phyloP scores from a whole-genome alignment of 106 monocot species.

The Hemerocallis citrina region DNA sequence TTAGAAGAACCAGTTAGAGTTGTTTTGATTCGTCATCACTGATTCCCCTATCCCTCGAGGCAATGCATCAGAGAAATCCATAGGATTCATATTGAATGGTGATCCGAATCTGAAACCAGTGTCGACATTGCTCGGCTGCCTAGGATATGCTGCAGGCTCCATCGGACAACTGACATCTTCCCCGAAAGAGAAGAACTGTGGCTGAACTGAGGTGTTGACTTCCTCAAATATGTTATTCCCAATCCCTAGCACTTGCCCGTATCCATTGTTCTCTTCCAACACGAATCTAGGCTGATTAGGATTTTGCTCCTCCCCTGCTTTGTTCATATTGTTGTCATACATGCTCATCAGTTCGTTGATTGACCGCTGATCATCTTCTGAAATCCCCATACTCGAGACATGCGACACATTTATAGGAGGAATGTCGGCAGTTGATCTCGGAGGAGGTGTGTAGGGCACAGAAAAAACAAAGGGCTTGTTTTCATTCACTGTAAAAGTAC shows the following conservation, averaged over 20 bases:
- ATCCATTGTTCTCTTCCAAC: too few species aligned
- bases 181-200: slow-evolving; percentile 10
- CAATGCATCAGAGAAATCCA: slow-evolving; percentile 11
- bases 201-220: slow-evolving; percentile 8
- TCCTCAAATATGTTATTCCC: slow-evolving; percentile 18
- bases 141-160: neutral
- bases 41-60: neutral
- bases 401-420: too few species aligned
- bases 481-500: slow-evolving; percentile 20
- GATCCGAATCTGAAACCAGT: slow-evolving; percentile 17
- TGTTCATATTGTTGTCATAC: slow-evolving; percentile 27
- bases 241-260: slow-evolving; percentile 1
- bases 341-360: slow-evolving; percentile 34
- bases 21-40: neutral
- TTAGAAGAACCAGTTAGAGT: slow-evolving; percentile 21
- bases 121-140: neutral
- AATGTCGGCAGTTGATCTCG: neutral
- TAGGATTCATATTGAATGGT: neutral
- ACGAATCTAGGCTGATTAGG: neutral
- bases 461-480: slow-evolving; percentile 25
- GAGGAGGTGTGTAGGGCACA: slow-evolving; percentile 2
- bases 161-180: neutral
- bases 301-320: neutral
- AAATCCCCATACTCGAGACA: slow-evolving; percentile 16
- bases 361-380: slow-evolving; percentile 33